Evolutionary conservation across 1,284 basidiomycete species (phyloP), one percentile per base, ranked within the genome.

Genomic region (Moesziomyces parantarcticus): DNA sequence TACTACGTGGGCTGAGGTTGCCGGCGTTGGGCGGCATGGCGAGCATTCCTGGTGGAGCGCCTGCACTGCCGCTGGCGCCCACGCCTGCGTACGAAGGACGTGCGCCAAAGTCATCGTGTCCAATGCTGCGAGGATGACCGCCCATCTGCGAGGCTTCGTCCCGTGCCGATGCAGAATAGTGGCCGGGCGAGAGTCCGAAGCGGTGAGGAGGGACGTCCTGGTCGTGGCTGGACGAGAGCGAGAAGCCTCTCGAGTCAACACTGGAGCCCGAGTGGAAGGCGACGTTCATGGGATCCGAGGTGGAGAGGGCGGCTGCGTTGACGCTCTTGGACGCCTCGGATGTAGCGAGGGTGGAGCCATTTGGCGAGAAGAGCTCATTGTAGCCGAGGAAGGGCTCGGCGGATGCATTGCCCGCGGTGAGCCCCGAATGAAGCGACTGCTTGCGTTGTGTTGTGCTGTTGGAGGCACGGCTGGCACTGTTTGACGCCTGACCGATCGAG

Each of bases 1-100:
- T 57, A 51, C 77, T 79, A 14, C 77, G 59, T 42, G 78, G 78
- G 45, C 77, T 78, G 40, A 80, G 59, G 44, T 76, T 77, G 46
- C 75, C 75, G 8, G 66, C 50, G 14, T 52, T 60, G 11, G 58
- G 16, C 18, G 36, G 63, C 51, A 70, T 54, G 22, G 50, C 56
- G 21, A 66, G 59, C 60, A 77, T 65, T 20, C 40, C 54, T 14
- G 43, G 64, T 11, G 36, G 59, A n/a, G 39, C 18, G 4, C 52
- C 56, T 7, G 54, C 47, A 16, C 47, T 46, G 26, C 44, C 51
- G 18, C 36, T 16, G 14, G 16, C 14, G 5, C 36, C 36, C 6
- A 13, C 36, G 14, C 16, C 7, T 18, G 36, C 36, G 36, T 59
- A 74, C 5, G 58, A 51, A 11, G 49, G 58, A n/a, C 68, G 58